A percentile compares a stretch with the other conserved stretches of the same genome.
These are phyloP conservation scores for Polyporus arcularius DNA, from an alignment of 768 basidiomycete species.

Conservation along the genomic window DNA sequence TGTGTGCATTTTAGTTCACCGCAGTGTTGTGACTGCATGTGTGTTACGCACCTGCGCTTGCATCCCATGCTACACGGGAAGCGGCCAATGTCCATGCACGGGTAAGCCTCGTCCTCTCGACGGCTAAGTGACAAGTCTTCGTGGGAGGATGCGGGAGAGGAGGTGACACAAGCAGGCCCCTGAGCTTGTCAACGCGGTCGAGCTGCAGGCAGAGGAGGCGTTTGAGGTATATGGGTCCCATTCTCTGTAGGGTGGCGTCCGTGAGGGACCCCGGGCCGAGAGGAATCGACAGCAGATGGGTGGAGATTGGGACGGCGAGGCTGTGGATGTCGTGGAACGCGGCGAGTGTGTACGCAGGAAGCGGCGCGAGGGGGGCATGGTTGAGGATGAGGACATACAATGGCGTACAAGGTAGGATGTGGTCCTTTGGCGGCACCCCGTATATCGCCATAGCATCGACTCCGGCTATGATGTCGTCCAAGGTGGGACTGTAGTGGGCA, in stretches of 20 bases:
- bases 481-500: conserved; percentile 24
- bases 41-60: conserved; percentile 21
- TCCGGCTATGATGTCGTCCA: conserved; percentile 21
- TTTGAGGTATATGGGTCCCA: conserved; percentile 42
- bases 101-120: conserved; percentile 19
- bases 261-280: conserved; percentile 30
- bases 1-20: too few relatives aligned
- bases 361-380: conserved; percentile 32
- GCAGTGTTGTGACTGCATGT: too few relatives aligned
- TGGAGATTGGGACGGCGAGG: conserved; percentile 38
- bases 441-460: conserved; percentile 24
- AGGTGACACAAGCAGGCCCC: conserved; percentile 21
- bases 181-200: conserved; percentile 35
- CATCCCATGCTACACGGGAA: conserved; percentile 24
- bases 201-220: conserved; percentile 38
- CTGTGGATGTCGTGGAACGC: conserved; percentile 32
- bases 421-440: conserved; percentile 19
- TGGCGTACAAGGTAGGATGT: conserved; percentile 32
- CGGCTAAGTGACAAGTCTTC: conserved; percentile 1
- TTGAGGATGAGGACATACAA: conserved; percentile 34
- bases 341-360: conserved; percentile 43
- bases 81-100: conserved; percentile 28
- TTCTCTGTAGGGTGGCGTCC: conserved; percentile 35
- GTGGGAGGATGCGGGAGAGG: conserved; percentile 25
- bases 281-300: conserved; percentile 35